Conservation (phyloP, 2,329 filamentous ascomycete species). For the Aquanectria penicillioides region DNA sequence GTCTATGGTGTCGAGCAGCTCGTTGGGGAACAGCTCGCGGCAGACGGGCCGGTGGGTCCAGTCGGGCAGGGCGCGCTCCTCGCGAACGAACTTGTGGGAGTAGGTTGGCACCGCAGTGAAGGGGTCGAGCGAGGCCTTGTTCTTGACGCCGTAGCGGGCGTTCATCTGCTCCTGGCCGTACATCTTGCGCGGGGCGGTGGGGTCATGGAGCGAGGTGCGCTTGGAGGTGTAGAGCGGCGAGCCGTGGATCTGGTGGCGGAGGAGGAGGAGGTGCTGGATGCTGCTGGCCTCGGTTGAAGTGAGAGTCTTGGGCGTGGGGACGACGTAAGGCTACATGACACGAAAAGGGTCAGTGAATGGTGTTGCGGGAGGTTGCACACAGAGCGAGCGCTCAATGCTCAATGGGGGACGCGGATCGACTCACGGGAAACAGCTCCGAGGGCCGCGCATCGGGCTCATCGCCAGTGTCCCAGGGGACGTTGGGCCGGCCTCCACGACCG, state of each 20-base stretch:
- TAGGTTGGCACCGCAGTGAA: constrained; percentile 69
- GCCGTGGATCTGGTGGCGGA: constrained; percentile 66
- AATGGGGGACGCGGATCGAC: constrained; percentile 32
- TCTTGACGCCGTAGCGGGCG: constrained; percentile 64
- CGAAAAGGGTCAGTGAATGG: constrained; percentile 12
- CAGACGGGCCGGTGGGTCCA: constrained; percentile 61
- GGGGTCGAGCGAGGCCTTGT: constrained; percentile 65
- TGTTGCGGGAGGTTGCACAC: background rate
- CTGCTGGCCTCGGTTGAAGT: constrained; percentile 56
- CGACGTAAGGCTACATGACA: constrained; percentile 56
- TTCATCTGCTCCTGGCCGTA: constrained; percentile 70
- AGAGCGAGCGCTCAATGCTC: too few species aligned
- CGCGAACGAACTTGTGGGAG: constrained; percentile 63
- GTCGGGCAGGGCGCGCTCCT: constrained; percentile 64
- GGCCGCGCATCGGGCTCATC: constrained; percentile 67
- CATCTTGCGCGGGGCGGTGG: constrained; percentile 51
- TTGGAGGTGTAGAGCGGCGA: constrained; percentile 67
- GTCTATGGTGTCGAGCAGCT: constrained; percentile 65
- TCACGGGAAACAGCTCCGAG: constrained; percentile 68
- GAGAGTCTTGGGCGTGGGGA: constrained; percentile 58
- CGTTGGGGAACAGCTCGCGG: constrained; percentile 64
- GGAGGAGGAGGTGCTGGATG: constrained; percentile 63
- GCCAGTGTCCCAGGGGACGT: constrained; percentile 62
- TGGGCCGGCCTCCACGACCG: constrained; percentile 56
- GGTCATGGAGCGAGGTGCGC: constrained; percentile 54